These are phyloP conservation scores for Globisporangium megalacanthum DNA, from an alignment of 352 stramenopile genomes.

Conservation along the genomic window DNA sequence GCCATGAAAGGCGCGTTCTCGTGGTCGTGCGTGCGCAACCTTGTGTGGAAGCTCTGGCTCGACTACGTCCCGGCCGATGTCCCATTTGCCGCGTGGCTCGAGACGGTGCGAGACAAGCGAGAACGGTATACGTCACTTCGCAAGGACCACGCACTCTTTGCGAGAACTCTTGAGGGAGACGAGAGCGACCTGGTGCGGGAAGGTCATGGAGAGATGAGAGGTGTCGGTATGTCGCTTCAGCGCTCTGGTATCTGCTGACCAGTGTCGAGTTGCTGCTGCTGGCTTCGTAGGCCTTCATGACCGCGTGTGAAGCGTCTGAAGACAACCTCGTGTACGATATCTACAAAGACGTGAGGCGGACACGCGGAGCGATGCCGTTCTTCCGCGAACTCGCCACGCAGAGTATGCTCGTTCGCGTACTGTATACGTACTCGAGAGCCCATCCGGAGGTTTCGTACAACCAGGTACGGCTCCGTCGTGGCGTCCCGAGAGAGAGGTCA, in stretches of 20 bases:
- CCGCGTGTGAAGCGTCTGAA: constrained; percentile 37
- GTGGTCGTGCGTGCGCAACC: constrained; percentile 67
- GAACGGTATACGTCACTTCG: constrained; percentile 35
- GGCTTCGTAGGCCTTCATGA: constrained; percentile 34
- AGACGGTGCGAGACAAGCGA: constrained; percentile 28
- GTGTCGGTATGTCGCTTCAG: background rate
- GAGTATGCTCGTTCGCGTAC: constrained; percentile 48
- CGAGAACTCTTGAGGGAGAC: constrained; percentile 17
- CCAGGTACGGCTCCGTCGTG: constrained; percentile 19
- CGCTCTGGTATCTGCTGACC: background rate
- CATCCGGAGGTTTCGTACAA: constrained; percentile 76
- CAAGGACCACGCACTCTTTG: constrained; percentile 28
- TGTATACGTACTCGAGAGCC: constrained; percentile 65
- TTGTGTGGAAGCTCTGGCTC: constrained; percentile 73
- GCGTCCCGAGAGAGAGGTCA: background rate
- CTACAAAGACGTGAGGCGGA: constrained; percentile 67
- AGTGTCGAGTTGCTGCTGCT: no score
- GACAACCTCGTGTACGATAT: constrained; percentile 61
- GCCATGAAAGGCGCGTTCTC: constrained; percentile 56
- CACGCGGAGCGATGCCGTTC: constrained; percentile 50
- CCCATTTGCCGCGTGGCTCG: constrained; percentile 43
- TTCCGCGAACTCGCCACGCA: constrained; percentile 47
- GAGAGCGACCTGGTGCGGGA: constrained; percentile 19
- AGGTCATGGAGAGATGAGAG: background rate
- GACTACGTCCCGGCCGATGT: constrained; percentile 39